These are phyloP conservation scores for Gracilaria domingensis DNA, from an alignment of 23 red algal genomes.

Conservation along the genomic window DNA sequence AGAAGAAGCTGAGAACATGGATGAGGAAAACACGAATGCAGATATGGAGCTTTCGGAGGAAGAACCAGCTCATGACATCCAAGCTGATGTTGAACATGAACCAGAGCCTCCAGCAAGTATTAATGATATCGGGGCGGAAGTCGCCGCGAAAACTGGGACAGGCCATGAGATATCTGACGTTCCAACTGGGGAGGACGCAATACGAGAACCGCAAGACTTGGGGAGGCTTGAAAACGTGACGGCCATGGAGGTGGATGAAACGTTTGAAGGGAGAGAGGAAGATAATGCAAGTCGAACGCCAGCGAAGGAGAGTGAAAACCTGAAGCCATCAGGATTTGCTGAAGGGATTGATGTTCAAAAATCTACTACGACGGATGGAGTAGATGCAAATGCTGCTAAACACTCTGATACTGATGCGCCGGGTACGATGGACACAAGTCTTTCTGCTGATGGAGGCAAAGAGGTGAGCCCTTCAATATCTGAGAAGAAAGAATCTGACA, in stretches of 20 bases:
- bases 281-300: not conserved
- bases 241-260: not conserved
- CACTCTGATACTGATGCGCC: not conserved
- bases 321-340: not conserved
- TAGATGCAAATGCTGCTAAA: not conserved
- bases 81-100: not conserved
- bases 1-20: constrained; percentile 1
- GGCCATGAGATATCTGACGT: not conserved
- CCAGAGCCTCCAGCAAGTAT: not conserved
- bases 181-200: not conserved
- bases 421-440: not conserved
- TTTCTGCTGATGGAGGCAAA: not conserved
- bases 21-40: not conserved
- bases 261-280: not conserved
- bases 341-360: not conserved
- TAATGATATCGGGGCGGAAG: not conserved
- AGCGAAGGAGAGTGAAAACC: not conserved
- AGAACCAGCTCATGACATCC: constrained; percentile 8
- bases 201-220: not conserved
- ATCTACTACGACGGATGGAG: not conserved
- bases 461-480: no score
- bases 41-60: constrained; percentile 31
- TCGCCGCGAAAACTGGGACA: not conserved
- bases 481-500: not conserved
- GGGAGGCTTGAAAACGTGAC: not conserved